Base-by-base conservation (phyloP, 495 filamentous ascomycete genomes). In the Trichoderma orchidacearum region DNA sequence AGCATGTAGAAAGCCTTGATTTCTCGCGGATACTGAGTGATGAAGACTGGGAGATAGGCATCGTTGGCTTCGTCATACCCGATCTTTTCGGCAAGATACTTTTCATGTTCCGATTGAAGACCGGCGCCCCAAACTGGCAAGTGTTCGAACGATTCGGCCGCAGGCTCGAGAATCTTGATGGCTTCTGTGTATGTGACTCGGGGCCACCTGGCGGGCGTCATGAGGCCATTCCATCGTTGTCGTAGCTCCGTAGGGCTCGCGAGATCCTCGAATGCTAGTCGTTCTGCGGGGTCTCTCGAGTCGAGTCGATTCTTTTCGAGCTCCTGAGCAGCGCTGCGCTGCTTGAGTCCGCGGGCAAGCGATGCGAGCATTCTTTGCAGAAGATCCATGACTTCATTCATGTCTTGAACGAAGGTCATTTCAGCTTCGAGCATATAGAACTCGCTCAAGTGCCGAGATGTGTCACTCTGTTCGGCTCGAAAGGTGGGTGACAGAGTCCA, bases 341-440 rank as follows among this genome's bases (percentile, higher is more conserved):
- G 53, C 72, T 65, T 60, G 73, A 82, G 48, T 86, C 70, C 27
- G 69, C 71, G 51, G 66, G 68, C 80, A 31, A 94, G 63, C 57
- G 79, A 70, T 18, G 80, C 78, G 27, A 95, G 75, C 75, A 93
- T 80, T 57, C 83, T 70, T 68, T 97, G 88, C n/a, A 87, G 78
- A 8, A 93, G 64, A 57, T 83, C 74, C 75, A 95, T 90, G 57
- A 98, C 75, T 8, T 75, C 71, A 38, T 75, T 70, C 21, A 96
- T 68, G 51, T 82, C 75, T 29, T 87, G 73, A 53, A 85, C 82
- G 66, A 95, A 96, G 66, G 79, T 83, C 54, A 87, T 70, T 69
- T 98, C 93, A 7, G 83, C 90, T 70, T 98, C 93, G 1, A 98
- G 80, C 93, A 98, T 98, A 71, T 96, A 97, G 68, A 98, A 98